A percentile compares a stretch with the other conserved stretches of the same genome.
Conservation (phyloP, 2,329 filamentous ascomycete genomes). For the Hypoxylon sp. region DNA sequence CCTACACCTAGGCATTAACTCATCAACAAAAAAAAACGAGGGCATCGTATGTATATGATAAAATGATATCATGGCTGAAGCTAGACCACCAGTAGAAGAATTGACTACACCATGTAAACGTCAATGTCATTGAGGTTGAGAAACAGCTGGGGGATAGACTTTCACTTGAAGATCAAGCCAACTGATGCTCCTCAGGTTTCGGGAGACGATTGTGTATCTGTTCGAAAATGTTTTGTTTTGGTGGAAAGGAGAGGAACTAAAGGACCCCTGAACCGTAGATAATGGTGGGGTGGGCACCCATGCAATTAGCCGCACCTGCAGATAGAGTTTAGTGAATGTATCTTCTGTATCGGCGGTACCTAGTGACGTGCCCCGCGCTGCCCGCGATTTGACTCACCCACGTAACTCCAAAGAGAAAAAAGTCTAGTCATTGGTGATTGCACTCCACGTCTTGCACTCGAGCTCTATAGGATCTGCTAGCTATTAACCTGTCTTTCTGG, state of each 20-base stretch:
- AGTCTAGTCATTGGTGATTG: slow-evolving; percentile 8
- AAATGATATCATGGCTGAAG: not conserved
- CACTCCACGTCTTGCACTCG: not conserved
- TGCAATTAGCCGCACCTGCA: slow-evolving; percentile 41
- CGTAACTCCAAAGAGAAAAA: slow-evolving; percentile 27
- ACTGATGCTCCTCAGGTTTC: not conserved
- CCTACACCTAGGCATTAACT: too few relatives aligned
- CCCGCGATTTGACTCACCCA: slow-evolving; percentile 46
- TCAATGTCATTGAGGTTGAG: too few relatives aligned
- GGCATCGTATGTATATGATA: not conserved
- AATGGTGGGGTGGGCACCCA: slow-evolving; percentile 30
- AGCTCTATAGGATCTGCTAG: not conserved
- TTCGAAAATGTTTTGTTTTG: not conserved
- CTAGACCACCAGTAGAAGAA: not conserved
- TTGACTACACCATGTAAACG: not conserved
- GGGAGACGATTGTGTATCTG: not conserved
- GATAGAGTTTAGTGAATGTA: slow-evolving; percentile 25
- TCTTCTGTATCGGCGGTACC: not conserved
- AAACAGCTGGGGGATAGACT: not conserved
- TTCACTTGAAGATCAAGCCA: not conserved
- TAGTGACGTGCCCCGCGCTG: slow-evolving; percentile 45
- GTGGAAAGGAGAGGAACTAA: not conserved
- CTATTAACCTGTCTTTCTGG: not conserved
- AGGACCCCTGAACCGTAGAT: slow-evolving; percentile 25
- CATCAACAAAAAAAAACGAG: not conserved